A percentile compares a stretch with the other conserved stretches of the same genome.
Conservation (phyloP, 805 yeast species). For the Blastobotrys muscicola region DNA sequence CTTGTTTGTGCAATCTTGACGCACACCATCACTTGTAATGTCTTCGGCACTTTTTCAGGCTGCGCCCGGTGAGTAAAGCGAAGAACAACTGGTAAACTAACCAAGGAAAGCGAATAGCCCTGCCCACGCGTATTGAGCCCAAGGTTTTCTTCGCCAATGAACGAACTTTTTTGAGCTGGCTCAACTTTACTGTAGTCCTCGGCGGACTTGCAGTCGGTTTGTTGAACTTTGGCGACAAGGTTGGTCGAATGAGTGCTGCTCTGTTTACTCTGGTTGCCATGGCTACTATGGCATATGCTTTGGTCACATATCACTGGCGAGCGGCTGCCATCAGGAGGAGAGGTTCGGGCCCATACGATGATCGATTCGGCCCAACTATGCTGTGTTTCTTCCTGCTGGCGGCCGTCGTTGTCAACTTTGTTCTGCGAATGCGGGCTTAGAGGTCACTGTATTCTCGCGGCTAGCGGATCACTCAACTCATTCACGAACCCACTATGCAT, state of each 20-base stretch:
- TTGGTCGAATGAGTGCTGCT: slow-evolving; percentile 89
- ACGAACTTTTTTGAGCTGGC: slow-evolving; percentile 96
- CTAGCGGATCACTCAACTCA: no score
- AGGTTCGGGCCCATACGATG: slow-evolving; percentile 99
- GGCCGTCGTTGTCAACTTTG: slow-evolving; percentile 89
- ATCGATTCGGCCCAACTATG: slow-evolving; percentile 97
- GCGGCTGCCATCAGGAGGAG: slow-evolving; percentile 96
- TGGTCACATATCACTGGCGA: slow-evolving; percentile 97
- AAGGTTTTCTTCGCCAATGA: slow-evolving; percentile 98
- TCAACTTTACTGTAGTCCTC: slow-evolving; percentile 94
- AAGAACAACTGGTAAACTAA: background rate
- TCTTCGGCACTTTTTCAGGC: slow-evolving; percentile 65
- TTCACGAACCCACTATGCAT: no score
- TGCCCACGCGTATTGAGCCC: slow-evolving; percentile 98
- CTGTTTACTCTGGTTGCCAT: slow-evolving; percentile 92
- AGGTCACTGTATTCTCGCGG: no score
- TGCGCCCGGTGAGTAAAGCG: slow-evolving; percentile 47
- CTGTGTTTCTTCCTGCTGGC: slow-evolving; percentile 85
- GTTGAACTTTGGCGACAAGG: slow-evolving; percentile 88
- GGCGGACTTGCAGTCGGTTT: slow-evolving; percentile 96
- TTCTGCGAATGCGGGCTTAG: slow-evolving; percentile 50
- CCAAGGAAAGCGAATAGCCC: slow-evolving; percentile 78
- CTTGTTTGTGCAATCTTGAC: background rate
- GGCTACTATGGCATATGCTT: slow-evolving; percentile 95
- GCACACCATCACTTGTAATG: slow-evolving; percentile 33